Evolutionary conservation across 805 yeast species (phyloP), one percentile per base, ranked within the genome.

Genomic region (Saccharomycopsis selenospora): DNA sequence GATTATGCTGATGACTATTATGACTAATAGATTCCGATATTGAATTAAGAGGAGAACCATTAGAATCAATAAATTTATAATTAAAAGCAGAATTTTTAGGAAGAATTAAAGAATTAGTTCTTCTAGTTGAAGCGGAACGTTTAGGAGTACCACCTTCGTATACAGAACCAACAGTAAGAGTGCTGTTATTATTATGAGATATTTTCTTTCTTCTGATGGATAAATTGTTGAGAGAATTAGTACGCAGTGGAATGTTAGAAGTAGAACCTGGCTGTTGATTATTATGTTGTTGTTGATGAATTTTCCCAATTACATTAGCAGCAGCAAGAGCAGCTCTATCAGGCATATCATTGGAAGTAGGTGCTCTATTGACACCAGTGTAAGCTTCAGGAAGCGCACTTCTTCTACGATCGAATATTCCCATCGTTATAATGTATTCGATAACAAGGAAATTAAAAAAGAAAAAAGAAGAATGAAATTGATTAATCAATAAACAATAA

Each of bases 251-350:
- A n/a, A 23, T 7, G n/a, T n/a, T n/a, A 17, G 40, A 29, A 4
- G 44, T 26, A 23, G 13, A 42, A 42, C 5, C 14, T 46, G 13
- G 40, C 11, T 4, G 42, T 47, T 51, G 14, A 22, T 22, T 24
- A 14, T 11, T 22, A 4, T 13, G 5, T 8, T 27, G n/a, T 8
- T 36, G 4, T 25, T 22, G 49, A 11, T 49, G 44, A 11, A 52
- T 22, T 36, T 49, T 49, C 1, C 55, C 55, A 36, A 52, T 52
- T 27, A 53, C 36, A 24, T 43, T 33, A 11, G 55, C 55, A 18
- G 55, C 55, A 10, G 55, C 55, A 18, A 52, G 30, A n/a, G 55
- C 55, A 28, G 45, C 40, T 22, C 24, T 41, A 38, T 52, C 42
- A n/a, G 51, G 53, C 53, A 49, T 52, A 30, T 52, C 55, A 2